Evolutionary conservation across 2,329 filamentous ascomycete genomes (phyloP).

Genomic region (Fusarium sp.): DNA sequence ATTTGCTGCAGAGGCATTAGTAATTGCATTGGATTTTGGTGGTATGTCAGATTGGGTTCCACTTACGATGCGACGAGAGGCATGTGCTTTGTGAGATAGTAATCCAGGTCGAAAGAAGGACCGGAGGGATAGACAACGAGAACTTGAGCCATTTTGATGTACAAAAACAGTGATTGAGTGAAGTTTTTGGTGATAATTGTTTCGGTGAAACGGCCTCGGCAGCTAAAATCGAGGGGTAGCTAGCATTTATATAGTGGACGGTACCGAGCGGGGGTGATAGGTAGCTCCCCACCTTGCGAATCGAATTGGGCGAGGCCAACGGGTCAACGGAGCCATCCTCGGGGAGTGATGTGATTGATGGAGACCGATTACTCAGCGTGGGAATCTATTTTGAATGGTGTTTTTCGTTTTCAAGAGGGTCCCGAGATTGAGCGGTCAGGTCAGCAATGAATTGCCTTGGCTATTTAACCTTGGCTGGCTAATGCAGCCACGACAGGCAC

Average conservation of each 20-base stretch:
- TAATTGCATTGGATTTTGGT: not conserved
- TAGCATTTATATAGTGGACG: not conserved
- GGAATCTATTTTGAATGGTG: not conserved
- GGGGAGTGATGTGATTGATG: constrained; percentile 2
- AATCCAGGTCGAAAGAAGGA: constrained; percentile 39
- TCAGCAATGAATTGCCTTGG: not conserved
- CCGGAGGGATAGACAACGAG: constrained; percentile 42
- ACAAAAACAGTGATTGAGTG: not conserved
- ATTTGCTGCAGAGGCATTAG: constrained; percentile 18
- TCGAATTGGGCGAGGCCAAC: not conserved
- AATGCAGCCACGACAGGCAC: not conserved
- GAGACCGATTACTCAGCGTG: constrained; percentile 9
- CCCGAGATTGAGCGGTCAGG: not conserved
- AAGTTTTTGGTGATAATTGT: not conserved
- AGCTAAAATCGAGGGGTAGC: constrained; percentile 20
- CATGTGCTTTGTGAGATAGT: constrained; percentile 42
- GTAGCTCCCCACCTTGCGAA: constrained; percentile 15
- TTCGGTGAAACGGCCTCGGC: not conserved
- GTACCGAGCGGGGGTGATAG: not conserved
- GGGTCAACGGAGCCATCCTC: constrained; percentile 17
- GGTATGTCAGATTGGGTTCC: not conserved
- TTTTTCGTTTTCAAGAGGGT: not conserved
- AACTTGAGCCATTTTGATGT: constrained; percentile 34
- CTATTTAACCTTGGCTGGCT: not conserved
- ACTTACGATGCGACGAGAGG: constrained; percentile 38